These are phyloP conservation scores for Candida sphagnicola DNA, from an alignment of 805 yeast genomes.

Conservation along the genomic window DNA sequence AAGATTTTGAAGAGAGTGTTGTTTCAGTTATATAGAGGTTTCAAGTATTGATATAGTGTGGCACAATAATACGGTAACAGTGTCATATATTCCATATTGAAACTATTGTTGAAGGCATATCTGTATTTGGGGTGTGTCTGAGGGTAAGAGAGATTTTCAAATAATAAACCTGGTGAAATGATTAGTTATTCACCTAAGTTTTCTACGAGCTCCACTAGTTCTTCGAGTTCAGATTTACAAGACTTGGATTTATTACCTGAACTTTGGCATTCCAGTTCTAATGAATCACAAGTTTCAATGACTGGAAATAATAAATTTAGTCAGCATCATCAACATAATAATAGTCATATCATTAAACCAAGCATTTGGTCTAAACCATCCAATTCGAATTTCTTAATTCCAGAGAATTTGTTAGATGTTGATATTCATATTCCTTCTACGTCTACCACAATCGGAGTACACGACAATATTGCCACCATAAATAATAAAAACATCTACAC, in stretches of 20 bases:
- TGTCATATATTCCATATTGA: too few species aligned
- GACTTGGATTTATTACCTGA: constrained; percentile 16
- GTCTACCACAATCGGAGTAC: background rate
- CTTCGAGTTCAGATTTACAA: constrained; percentile 9
- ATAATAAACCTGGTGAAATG: background rate
- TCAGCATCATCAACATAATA: background rate
- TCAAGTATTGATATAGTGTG: too few species aligned
- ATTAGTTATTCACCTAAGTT: constrained; percentile 2
- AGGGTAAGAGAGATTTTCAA: too few species aligned
- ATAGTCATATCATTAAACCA: background rate
- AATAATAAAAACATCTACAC: constrained; percentile 7
- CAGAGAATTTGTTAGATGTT: constrained; percentile 3
- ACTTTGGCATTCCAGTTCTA: constrained; percentile 14
- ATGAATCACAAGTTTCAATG: constrained; percentile 5
- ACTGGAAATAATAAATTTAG: background rate
- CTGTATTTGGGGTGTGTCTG: too few species aligned
- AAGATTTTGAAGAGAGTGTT: too few species aligned
- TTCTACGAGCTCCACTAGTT: constrained; percentile 7
- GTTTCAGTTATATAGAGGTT: too few species aligned
- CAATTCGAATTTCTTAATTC: background rate
- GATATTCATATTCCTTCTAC: constrained; percentile 2
- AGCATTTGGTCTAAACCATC: constrained; percentile 3
- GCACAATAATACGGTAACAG: too few species aligned
- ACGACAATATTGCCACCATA: constrained; percentile 8
- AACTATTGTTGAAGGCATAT: too few species aligned